Evolutionary conservation across 176 grass and related monocot genomes (phyloP), one percentile per base, ranked within the genome.

Genomic region (Oryza officinalis): DNA sequence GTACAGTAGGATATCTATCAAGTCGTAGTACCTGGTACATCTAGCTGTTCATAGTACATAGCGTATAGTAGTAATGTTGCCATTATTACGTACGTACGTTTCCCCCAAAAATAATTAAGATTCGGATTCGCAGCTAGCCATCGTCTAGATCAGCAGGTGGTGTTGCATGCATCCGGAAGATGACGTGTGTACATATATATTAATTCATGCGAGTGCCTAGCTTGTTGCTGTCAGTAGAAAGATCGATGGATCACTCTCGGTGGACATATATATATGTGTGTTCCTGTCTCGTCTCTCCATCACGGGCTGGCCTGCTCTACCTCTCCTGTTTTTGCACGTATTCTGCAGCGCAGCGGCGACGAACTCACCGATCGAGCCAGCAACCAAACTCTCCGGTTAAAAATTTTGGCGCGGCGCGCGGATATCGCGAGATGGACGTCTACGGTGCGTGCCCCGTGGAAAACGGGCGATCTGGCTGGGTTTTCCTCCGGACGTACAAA

Each of bases 201-300:
- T n/a, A n/a, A n/a, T 54, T 38, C 43, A 14, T 33, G 27, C 18
- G 37, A 45, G 41, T 22, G 27, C 46, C 49, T 38, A 38, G 7
- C 37, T 25, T 25, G 87, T 77, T 77, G 20, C 77, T 72, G 78
- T 86, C 88, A 13, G 26, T 15, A 33, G 65, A 81, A 89, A 89
- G 65, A 63, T 6, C 20, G 52, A 22, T 57, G 20, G 18, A 57
- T 57, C 52, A n/a, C 17, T 57, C 49, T 20, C 17, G 49, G 17
- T 50, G 10, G 43, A 2, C 10, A 1, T 0, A 8, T 14, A 6
- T 11, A 4, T 15, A 6, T 47, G 3, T 52, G 49, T 52, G 44
- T 57, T 57, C 50, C 50, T 57, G 17, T 57, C 50, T 60, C 57
- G 8, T 23, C 54, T 59, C 54, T 59, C 54, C 7, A 59, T 59